Percentiles rank a stretch among this genome's conserved stretches.
Conservation (phyloP, 2,329 filamentous ascomycete species). For the Trichoderma asperellum region DNA sequence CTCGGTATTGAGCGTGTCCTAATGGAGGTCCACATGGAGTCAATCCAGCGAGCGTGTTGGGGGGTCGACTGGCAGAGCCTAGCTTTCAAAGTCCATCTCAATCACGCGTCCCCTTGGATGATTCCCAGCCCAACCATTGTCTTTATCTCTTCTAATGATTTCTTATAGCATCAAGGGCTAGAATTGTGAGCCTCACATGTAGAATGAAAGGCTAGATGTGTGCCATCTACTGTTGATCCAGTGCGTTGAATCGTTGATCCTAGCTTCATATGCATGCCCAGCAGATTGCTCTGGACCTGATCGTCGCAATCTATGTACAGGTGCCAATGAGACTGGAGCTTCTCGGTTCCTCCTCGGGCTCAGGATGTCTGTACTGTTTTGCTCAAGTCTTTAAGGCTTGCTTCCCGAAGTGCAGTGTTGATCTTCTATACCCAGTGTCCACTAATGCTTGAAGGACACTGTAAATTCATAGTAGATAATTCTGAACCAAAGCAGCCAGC, state of each 20-base stretch:
- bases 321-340: fast-evolving
- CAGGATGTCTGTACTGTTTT: not conserved
- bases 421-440: not conserved
- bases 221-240: not conserved
- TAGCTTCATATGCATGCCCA: not conserved
- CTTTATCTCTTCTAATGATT: not conserved
- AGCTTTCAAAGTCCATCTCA: not conserved
- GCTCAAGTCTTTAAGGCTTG: not conserved
- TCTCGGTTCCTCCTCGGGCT: not conserved
- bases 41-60: not conserved
- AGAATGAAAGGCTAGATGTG: not conserved
- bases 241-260: not conserved
- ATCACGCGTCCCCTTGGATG: not conserved
- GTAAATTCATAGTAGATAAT: not conserved
- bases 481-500: not conserved
- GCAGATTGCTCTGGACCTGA: not conserved
- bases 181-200: not conserved
- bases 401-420: not conserved
- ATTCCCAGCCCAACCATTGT: not conserved
- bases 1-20: not conserved
- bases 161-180: not conserved
- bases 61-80: not conserved
- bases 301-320: not conserved
- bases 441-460: not conserved
- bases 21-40: not conserved